Evolutionary conservation across 768 basidiomycete genomes (phyloP).

Genomic region (Neoboletus magnificus): DNA sequence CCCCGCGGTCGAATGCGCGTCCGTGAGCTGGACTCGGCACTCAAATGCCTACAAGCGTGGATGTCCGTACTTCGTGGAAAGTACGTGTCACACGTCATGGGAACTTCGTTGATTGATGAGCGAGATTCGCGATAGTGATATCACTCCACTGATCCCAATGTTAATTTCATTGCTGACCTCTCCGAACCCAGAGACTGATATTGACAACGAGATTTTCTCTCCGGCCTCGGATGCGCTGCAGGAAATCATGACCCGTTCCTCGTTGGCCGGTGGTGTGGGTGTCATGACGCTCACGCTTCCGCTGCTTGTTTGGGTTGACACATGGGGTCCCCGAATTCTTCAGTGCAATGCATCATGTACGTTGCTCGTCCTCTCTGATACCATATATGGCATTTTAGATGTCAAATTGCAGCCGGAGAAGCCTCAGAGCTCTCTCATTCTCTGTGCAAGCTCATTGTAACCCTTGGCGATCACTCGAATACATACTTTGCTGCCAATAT

Average conservation of each 20-base stretch:
- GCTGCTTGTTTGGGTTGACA: slow-evolving; percentile 73
- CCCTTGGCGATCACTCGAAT: slow-evolving; percentile 84
- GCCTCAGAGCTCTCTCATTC: slow-evolving; percentile 62
- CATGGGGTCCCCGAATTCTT: slow-evolving; percentile 48
- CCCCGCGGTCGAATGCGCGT: slow-evolving; percentile 30
- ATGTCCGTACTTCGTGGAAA: slow-evolving; percentile 63
- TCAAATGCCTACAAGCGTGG: slow-evolving; percentile 85
- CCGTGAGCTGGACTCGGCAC: slow-evolving; percentile 60
- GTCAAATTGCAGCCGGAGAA: slow-evolving; percentile 14
- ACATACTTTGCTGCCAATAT: slow-evolving; percentile 72
- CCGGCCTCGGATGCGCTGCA: slow-evolving; percentile 69
- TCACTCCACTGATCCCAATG: slow-evolving; percentile 66
- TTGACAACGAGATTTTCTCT: slow-evolving; percentile 54
- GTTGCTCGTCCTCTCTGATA: slow-evolving; percentile 9
- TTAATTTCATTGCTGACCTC: slow-evolving; percentile 49
- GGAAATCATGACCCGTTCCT: slow-evolving; percentile 74
- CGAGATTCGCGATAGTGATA: slow-evolving; percentile 43
- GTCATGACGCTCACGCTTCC: slow-evolving; percentile 78
- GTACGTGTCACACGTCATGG: slow-evolving; percentile 39
- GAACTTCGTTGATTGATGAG: not conserved
- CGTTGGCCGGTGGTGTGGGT: slow-evolving; percentile 67
- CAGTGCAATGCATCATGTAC: slow-evolving; percentile 36
- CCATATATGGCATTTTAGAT: not conserved
- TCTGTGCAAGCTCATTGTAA: slow-evolving; percentile 75
- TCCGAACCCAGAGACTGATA: slow-evolving; percentile 26